Conservation (phyloP, 345 rosid species). For the Ricinus communis region DNA sequence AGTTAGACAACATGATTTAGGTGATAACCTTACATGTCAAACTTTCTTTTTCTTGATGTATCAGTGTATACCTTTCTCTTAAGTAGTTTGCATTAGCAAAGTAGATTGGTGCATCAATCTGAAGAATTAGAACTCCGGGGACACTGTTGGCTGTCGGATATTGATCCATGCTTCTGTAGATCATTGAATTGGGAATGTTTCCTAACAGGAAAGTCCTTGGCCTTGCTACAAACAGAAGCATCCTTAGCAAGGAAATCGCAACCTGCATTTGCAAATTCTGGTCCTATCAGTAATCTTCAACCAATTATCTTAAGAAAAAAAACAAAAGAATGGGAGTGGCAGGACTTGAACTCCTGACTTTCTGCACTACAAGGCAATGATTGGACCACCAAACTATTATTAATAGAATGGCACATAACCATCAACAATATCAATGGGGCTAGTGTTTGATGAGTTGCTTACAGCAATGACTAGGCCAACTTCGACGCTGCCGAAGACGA, state of each 20-base stretch:
- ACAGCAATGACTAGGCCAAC: conserved; percentile 32
- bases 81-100: conserved; percentile 38
- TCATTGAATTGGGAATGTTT: conserved; percentile 26
- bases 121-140: conserved; percentile 31
- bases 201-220: conserved; percentile 34
- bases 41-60: neutral
- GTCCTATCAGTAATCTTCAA: neutral
- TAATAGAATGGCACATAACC: too few species aligned
- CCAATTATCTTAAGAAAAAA: too few species aligned
- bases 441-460: neutral
- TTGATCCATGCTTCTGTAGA: conserved; percentile 24
- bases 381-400: too few species aligned
- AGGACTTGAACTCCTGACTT: too few species aligned
- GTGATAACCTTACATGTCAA: neutral
- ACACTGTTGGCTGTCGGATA: conserved; percentile 21
- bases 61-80: conserved; percentile 28
- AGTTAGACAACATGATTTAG: neutral
- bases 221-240: conserved; percentile 31
- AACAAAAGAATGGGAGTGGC: too few species aligned
- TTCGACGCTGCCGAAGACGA: conserved; percentile 28
- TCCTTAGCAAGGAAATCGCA: conserved; percentile 25
- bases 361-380: too few species aligned
- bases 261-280: conserved; percentile 17
- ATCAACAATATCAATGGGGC: too few species aligned
- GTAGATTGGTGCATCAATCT: conserved; percentile 35